Percentiles rank a stretch among this genome's conserved stretches.
These are phyloP conservation scores for Polychaeton citri DNA, from an alignment of 2,329 filamentous ascomycete species.

Conservation along the genomic window DNA sequence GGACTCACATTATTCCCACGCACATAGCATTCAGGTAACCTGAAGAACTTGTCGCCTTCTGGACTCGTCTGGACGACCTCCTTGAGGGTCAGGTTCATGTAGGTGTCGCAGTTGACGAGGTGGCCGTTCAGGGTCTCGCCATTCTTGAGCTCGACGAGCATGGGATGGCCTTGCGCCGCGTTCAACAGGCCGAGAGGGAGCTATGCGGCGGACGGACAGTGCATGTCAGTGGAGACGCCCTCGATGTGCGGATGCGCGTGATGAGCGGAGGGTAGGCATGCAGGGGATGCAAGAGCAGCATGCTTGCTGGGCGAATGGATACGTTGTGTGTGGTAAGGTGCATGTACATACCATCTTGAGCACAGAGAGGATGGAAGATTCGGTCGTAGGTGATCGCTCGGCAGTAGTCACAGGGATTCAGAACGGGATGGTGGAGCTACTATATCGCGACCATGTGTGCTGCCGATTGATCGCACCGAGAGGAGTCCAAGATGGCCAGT, in stretches of 20 bases:
- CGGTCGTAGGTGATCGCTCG: no score
- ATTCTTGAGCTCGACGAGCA: constrained; percentile 95
- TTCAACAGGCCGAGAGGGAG: constrained; percentile 69
- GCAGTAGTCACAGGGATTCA: no score
- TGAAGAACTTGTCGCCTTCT: constrained; percentile 86
- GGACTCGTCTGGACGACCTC: constrained; percentile 95
- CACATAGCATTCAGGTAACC: constrained; percentile 87
- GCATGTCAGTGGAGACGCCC: no score
- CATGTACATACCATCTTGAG: no score
- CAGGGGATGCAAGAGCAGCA: constrained; percentile 7
- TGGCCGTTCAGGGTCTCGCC: constrained; percentile 96
- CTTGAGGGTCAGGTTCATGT: constrained; percentile 98
- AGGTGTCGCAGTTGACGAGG: constrained; percentile 92
- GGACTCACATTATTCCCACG: constrained; percentile 82
- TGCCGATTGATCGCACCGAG: no score
- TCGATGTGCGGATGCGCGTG: no score
- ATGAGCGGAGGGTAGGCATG: constrained; percentile 7
- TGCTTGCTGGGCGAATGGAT: no score
- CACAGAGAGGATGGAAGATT: no score
- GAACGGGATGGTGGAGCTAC: no score
- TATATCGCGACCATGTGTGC: no score
- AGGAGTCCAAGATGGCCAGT: no score
- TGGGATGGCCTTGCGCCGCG: constrained; percentile 92
- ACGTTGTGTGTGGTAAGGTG: no score
- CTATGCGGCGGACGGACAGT: constrained; percentile 27